A percentile compares a stretch with the other conserved stretches of the same genome.
Evolutionary conservation across 805 yeast genomes (phyloP).

Genomic region (Candida germanica): DNA sequence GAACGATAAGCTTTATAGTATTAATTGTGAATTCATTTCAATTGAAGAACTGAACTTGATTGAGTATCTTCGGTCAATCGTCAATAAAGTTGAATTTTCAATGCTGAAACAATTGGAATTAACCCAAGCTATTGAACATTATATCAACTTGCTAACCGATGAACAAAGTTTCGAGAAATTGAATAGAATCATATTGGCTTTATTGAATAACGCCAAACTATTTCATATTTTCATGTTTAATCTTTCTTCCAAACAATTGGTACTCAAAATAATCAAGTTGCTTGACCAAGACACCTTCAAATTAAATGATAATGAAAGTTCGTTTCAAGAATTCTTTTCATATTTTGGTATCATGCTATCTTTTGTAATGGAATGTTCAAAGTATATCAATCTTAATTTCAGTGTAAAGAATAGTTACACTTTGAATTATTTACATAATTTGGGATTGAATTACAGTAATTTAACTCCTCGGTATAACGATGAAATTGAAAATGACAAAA

Average conservation of each 20-base stretch:
- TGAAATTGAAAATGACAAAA: slow-evolving; percentile 23
- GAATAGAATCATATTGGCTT: slow-evolving; percentile 47
- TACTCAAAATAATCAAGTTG: slow-evolving; percentile 45
- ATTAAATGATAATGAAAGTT: slow-evolving; percentile 47
- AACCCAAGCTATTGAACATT: slow-evolving; percentile 15
- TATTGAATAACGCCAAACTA: slow-evolving; percentile 42
- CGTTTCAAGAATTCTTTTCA: slow-evolving; percentile 64
- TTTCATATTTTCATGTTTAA: slow-evolving; percentile 39
- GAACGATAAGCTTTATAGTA: slow-evolving; percentile 28
- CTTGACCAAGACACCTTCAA: slow-evolving; percentile 43
- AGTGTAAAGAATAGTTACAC: slow-evolving; percentile 28
- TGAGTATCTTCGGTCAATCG: slow-evolving; percentile 23
- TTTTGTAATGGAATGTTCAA: slow-evolving; percentile 6
- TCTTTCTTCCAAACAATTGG: slow-evolving; percentile 42
- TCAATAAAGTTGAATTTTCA: slow-evolving; percentile 21
- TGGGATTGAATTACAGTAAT: slow-evolving; percentile 27
- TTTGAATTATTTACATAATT: slow-evolving; percentile 32
- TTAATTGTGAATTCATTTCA: slow-evolving; percentile 39
- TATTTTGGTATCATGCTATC: slow-evolving; percentile 63
- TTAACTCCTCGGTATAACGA: slow-evolving; percentile 21
- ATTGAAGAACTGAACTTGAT: slow-evolving; percentile 37
- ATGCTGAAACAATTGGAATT: slow-evolving; percentile 24
- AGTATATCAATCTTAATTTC: slow-evolving; percentile 20
- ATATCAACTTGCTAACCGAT: slow-evolving; percentile 21
- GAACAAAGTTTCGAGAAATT: slow-evolving; percentile 31